Conservation (phyloP, 1,284 basidiomycete genomes). For the Malassezia globosa region DNA sequence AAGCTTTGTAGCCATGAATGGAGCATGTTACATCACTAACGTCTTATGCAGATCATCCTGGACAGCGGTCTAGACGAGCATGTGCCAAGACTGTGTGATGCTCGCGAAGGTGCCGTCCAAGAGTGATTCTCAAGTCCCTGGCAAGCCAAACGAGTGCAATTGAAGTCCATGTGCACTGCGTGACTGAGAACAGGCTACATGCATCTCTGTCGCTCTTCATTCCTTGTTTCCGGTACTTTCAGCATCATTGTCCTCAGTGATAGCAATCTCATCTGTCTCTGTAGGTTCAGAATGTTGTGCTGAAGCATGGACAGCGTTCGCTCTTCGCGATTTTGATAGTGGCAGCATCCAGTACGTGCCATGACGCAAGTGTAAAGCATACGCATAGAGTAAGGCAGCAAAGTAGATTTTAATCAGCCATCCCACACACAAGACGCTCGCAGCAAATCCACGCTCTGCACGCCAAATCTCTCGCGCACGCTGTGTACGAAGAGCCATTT, state of each 20-base stretch:
- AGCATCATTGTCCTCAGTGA: not conserved
- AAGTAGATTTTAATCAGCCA: conserved; percentile 93
- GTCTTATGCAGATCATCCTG: no score
- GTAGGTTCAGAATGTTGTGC: conserved; percentile 7
- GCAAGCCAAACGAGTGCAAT: conserved; percentile 7
- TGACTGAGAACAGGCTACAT: conserved; percentile 11
- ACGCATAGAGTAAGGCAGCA: conserved; percentile 79
- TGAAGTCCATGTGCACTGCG: not conserved
- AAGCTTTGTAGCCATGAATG: not conserved
- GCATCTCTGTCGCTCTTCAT: not conserved
- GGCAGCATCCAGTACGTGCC: conserved; percentile 79
- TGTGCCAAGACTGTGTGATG: not conserved
- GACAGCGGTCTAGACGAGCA: conserved; percentile 12
- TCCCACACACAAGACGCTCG: conserved; percentile 63
- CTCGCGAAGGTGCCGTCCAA: conserved; percentile 16
- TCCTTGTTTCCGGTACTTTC: not conserved
- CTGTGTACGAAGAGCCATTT: conserved; percentile 42
- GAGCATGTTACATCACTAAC: no score
- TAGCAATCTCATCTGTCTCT: conserved; percentile 11
- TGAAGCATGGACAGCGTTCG: conserved; percentile 15
- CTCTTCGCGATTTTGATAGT: conserved; percentile 46
- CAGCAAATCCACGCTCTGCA: conserved; percentile 72
- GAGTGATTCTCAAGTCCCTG: not conserved
- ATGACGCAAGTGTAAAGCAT: conserved; percentile 79
- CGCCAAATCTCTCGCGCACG: conserved; percentile 58